Base-by-base conservation (phyloP, 148 eudicot genomes). In the Vaccinium vitisidaea region DNA sequence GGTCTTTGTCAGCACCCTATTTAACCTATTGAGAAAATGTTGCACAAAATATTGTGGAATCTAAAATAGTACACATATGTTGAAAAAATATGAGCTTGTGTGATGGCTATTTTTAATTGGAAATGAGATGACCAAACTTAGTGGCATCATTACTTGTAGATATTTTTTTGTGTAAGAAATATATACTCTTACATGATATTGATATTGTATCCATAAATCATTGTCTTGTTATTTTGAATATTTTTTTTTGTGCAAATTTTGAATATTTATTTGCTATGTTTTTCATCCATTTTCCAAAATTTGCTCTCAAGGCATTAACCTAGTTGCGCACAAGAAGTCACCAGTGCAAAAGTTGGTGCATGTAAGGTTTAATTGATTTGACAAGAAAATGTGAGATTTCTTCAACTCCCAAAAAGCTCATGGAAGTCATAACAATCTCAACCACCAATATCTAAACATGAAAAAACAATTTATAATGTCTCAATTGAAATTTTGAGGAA, bases 381-480 rank as follows among this genome's bases (percentile, higher is more conserved):
- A 80, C 54, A 58, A 39, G 71, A 61, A 80, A 61, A 4, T 6
- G 30, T 54, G 32, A 8, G 65, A 79, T 79, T 79, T 18, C 65
- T 77, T 54, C 67, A 79, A 79, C 65, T 54, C 46, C 65, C 43
- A 21, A 46, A 46, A 52, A 49, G 48, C 39, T 80, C 36, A 78
- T 8, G 61, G 3, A 54, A 80, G 53, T 61, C 83, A 13, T 61
- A 13, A 80, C 25, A 61, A 2, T 80, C 83, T 61, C 83, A 80
- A 61, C 83, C 10, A 61, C 73, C 83, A 16, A 8, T 32, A 80
- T 63, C 54, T 2, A 80, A 61, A 80, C 43, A 32, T 75, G 52
- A 75, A 36, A 32, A 32, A 49, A 71, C 21, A 32, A 36, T 73
- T 30, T 3, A 32, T 73, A 36, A 36, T 12, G 15, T 32, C 5